These are phyloP conservation scores for Mycosphaerelloides madeirae DNA, from an alignment of 2,329 filamentous ascomycete species.

Conservation along the genomic window DNA sequence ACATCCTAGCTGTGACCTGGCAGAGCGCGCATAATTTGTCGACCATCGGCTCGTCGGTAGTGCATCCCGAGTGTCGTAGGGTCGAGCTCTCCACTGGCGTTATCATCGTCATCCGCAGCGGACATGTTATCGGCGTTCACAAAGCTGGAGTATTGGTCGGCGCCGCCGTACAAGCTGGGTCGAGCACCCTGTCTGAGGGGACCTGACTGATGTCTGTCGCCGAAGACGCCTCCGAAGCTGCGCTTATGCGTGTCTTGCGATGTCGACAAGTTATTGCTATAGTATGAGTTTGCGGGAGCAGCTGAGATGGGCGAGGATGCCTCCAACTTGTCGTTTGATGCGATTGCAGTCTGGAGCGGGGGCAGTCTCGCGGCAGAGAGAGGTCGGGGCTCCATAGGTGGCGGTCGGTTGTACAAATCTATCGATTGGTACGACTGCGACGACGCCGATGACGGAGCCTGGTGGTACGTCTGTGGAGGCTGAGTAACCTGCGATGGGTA, in stretches of 20 bases:
- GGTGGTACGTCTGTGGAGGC: slow-evolving; percentile 29
- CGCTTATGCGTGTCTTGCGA: slow-evolving; percentile 39
- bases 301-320: slow-evolving; percentile 43
- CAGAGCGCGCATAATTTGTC: slow-evolving; percentile 26
- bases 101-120: slow-evolving; percentile 32
- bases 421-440: slow-evolving; percentile 21
- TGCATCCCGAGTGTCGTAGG: slow-evolving; percentile 37
- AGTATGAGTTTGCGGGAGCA: slow-evolving; percentile 27
- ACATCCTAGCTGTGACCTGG: slow-evolving; percentile 9
- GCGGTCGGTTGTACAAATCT: slow-evolving; percentile 19
- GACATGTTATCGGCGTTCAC: slow-evolving; percentile 8
- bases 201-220: slow-evolving; percentile 36
- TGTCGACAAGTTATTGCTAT: slow-evolving; percentile 18
- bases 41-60: slow-evolving; percentile 45
- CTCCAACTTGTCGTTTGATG: slow-evolving; percentile 34
- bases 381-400: slow-evolving; percentile 25
- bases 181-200: slow-evolving; percentile 43
- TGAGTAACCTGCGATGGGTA: slow-evolving; percentile 25
- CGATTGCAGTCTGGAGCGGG: slow-evolving; percentile 38
- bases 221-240: slow-evolving; percentile 43
- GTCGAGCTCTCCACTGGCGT: slow-evolving; percentile 23
- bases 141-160: slow-evolving; percentile 6
- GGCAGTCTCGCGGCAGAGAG: slow-evolving; percentile 33
- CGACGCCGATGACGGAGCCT: slow-evolving; percentile 15
- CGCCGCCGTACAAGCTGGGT: slow-evolving; percentile 27